Evolutionary conservation across 495 filamentous ascomycete genomes (phyloP), one percentile per base, ranked within the genome.

Genomic region (Neurospora sublineolata): DNA sequence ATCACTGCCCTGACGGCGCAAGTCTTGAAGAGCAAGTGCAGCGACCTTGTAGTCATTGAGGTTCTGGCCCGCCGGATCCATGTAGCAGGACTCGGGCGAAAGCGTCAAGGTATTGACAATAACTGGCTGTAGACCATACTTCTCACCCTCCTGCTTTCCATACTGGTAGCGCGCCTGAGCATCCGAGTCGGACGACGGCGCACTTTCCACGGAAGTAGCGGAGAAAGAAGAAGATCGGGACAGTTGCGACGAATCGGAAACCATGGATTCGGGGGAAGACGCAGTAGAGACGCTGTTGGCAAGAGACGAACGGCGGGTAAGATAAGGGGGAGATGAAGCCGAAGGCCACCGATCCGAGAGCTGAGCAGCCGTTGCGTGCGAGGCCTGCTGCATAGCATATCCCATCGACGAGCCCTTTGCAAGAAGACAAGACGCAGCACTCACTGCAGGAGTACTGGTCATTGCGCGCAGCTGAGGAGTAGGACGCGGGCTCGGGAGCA

Each of bases 241-340:
- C 71, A 89, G 86, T 73, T 87, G 88, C 44, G 91, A 94, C 67
- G 85, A 89, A 80, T 96, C 93, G 67, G 92, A 95, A 33, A 96
- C 83, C 92, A 95, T 94, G 71, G 93, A 96, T 75, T 97, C 93
- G 58, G 93, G 93, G 41, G 93, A 96, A 69, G 93, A 96, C 46
- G 88, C 85, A 37, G 89, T 89, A 3, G 93, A 95, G 73, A 88
- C 85, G 8, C 92, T 90, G 76, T 89, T 91, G 77, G 92, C 91
- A 73, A 92, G 83, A 44, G 93, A 93, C 30, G 91, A 91, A 72
- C 91, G 89, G 71, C 92, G 89, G 73, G 86, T 84, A 80, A 85
- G 82, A 82, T 89, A 79, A 77, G 84, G 82, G 36, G 87, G 85
- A 70, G 85, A 80, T 75, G 82, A 84, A 78, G 83, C 85, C 76